A percentile compares a stretch with the other conserved stretches of the same genome.
Evolutionary conservation across 2,329 filamentous ascomycete genomes (phyloP).

Genomic region (Didymella arachidicola): DNA sequence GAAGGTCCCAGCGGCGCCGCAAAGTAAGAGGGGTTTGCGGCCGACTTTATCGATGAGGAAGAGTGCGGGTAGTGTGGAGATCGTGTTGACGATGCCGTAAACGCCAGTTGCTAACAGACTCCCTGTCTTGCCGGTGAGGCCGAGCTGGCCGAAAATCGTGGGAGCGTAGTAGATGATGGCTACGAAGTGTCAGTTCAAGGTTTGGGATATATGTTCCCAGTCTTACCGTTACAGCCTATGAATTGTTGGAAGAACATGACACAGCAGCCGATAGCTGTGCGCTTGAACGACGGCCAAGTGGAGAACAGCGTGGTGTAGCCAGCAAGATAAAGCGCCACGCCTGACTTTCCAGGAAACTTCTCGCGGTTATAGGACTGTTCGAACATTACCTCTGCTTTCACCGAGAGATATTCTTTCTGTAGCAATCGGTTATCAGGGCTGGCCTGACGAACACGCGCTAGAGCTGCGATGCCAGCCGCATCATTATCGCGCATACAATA

Average conservation of each 20-base stretch:
- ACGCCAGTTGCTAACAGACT: conserved; percentile 82
- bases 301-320: conserved; percentile 59
- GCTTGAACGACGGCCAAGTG: conserved; percentile 54
- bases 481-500: conserved; percentile 47
- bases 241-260: conserved; percentile 59
- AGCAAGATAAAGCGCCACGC: conserved; percentile 64
- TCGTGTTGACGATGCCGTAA: conserved; percentile 58
- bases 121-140: conserved; percentile 64
- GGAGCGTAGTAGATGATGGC: conserved; percentile 75
- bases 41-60: conserved; percentile 71
- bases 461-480: conserved; percentile 56
- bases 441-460: conserved; percentile 56
- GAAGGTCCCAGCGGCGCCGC: conserved; percentile 74
- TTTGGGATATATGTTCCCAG: too few relatives aligned
- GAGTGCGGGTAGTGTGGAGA: conserved; percentile 70
- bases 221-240: conserved; percentile 78
- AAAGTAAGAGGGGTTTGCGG: conserved; percentile 66
- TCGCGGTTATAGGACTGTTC: conserved; percentile 57
- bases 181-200: neutral
- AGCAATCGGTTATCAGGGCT: conserved; percentile 62
- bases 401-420: conserved; percentile 69
- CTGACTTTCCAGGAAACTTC: conserved; percentile 41
- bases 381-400: conserved; percentile 59
- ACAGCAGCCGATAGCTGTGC: conserved; percentile 44
- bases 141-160: conserved; percentile 80